Percentiles rank a stretch among this genome's conserved stretches.
These are phyloP conservation scores for Penicillium angulare DNA, from an alignment of 495 filamentous ascomycete species.

Conservation along the genomic window DNA sequence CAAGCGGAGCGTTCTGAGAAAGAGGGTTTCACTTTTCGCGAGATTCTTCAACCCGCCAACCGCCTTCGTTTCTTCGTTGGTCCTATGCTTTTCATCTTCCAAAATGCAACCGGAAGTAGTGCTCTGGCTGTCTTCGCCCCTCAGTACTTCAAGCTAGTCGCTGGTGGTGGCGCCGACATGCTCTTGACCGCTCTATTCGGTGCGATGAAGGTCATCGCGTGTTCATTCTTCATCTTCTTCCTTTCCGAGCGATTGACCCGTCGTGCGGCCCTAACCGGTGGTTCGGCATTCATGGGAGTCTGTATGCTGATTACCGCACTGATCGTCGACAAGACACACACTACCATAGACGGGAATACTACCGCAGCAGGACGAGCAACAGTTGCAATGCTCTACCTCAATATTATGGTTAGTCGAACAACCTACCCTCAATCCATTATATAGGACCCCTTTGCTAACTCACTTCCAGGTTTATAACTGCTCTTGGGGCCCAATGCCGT, in stretches of 20 bases:
- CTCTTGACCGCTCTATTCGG: constrained; percentile 42
- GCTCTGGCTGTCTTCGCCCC: constrained; percentile 30
- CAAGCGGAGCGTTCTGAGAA: constrained; percentile 39
- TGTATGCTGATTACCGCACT: constrained; percentile 27
- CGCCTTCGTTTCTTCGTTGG: constrained; percentile 31
- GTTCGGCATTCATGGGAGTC: constrained; percentile 24
- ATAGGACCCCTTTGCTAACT: not conserved
- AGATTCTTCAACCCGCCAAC: constrained; percentile 42
- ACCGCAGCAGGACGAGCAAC: constrained; percentile 22
- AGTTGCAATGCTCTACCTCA: constrained; percentile 24
- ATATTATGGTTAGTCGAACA: constrained; percentile 20
- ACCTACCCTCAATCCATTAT: not conserved
- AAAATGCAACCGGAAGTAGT: constrained; percentile 26
- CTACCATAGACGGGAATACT: constrained; percentile 12
- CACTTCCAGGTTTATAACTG: constrained; percentile 22
- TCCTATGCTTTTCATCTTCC: constrained; percentile 19
- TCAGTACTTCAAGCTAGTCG: constrained; percentile 41
- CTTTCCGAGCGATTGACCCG: constrained; percentile 39
- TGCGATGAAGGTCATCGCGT: constrained; percentile 38
- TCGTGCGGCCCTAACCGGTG: constrained; percentile 31
- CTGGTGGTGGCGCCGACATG: constrained; percentile 29
- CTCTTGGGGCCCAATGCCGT: constrained; percentile 24
- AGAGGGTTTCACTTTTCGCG: constrained; percentile 36
- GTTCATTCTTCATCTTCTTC: constrained; percentile 37
- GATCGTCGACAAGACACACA: constrained; percentile 22